These are phyloP conservation scores for Penicillium robsamsonii DNA, from an alignment of 495 filamentous ascomycete genomes.

Conservation along the genomic window DNA sequence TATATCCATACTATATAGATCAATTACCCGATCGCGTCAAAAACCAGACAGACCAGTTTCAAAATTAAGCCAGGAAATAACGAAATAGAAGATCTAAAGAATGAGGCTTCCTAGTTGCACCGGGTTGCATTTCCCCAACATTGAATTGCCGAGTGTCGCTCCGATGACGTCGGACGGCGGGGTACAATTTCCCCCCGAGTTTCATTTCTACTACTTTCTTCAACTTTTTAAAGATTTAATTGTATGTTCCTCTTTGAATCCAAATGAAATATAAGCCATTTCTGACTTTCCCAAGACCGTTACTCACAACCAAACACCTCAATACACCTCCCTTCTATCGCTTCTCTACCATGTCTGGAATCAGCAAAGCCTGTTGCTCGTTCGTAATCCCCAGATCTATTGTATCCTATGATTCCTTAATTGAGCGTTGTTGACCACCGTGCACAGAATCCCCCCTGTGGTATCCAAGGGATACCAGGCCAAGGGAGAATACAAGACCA, in stretches of 20 bases:
- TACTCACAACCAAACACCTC: slow-evolving; percentile 16
- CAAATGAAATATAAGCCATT: slow-evolving; percentile 17
- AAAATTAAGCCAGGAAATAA: background rate
- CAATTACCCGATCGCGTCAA: background rate
- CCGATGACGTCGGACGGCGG: slow-evolving; percentile 28
- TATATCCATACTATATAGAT: background rate
- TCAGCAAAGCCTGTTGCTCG: slow-evolving; percentile 52
- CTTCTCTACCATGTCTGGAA: slow-evolving; percentile 41
- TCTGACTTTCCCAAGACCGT: slow-evolving; percentile 25
- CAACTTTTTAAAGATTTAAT: background rate
- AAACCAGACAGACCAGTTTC: background rate
- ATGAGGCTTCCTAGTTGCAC: background rate
- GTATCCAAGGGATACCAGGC: slow-evolving; percentile 54
- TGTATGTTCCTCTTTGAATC: background rate
- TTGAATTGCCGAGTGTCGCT: slow-evolving; percentile 17
- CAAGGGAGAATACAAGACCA: slow-evolving; percentile 60
- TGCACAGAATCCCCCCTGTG: slow-evolving; percentile 49
- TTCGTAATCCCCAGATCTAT: slow-evolving; percentile 19
- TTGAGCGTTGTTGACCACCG: slow-evolving; percentile 4
- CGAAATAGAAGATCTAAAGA: background rate
- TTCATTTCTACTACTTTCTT: background rate
- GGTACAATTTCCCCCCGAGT: slow-evolving; percentile 12
- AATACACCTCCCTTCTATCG: slow-evolving; percentile 20
- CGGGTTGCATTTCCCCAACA: slow-evolving; percentile 5
- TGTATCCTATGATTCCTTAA: background rate